Conservation (phyloP, 352 stramenopile genomes). For the Globisporangium okanoganense region DNA sequence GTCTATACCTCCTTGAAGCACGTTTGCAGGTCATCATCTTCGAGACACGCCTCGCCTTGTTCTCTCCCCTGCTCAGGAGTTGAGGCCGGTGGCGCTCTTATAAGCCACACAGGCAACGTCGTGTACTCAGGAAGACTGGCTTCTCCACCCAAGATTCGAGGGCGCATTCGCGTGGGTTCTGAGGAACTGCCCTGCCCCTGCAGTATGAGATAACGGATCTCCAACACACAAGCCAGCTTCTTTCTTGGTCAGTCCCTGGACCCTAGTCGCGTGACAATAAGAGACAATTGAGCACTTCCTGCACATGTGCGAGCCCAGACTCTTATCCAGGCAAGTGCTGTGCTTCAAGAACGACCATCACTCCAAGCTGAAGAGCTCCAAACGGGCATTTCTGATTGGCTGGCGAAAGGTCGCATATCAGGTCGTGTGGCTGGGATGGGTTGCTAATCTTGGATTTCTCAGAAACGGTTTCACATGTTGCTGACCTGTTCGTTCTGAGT, state of each 20-base stretch:
- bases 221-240: not conserved
- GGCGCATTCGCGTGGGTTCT: not conserved
- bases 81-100: not conserved
- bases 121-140: not conserved
- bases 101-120: not conserved
- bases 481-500: not conserved
- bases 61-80: not conserved
- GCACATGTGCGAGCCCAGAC: not conserved
- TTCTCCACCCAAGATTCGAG: conserved; percentile 6
- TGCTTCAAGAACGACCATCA: not conserved
- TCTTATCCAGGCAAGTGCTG: not conserved
- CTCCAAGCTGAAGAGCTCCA: not conserved
- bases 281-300: not conserved
- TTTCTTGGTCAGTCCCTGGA: not conserved
- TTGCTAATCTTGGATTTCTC: not conserved
- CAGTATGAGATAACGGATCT: conserved; percentile 8
- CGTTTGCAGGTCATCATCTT: not conserved
- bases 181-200: not conserved
- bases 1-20: conserved; percentile 7
- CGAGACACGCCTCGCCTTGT: no score
- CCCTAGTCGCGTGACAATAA: not conserved
- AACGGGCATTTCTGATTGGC: not conserved
- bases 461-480: conserved; percentile 1
- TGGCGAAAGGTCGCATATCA: conserved; percentile 1
- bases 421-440: not conserved